Conservation (phyloP, 73 alveolate genomes). For the Paramecium caudatum region DNA sequence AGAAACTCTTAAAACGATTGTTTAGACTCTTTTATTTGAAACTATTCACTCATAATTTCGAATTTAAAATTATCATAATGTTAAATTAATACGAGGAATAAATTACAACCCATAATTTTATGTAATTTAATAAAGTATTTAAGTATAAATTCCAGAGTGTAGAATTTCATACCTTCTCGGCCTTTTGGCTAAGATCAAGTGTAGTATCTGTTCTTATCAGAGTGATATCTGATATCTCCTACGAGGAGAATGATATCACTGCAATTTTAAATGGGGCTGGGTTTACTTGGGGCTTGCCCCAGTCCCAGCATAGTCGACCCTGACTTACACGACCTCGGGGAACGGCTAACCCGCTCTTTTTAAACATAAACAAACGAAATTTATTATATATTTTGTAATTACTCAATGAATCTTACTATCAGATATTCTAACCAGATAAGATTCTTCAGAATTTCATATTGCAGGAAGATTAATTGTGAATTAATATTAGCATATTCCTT, state of each 20-base stretch:
- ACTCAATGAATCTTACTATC: no score
- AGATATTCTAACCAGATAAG: no score
- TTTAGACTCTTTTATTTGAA: slow-evolving; percentile 32
- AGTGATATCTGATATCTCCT: slow-evolving; percentile 90
- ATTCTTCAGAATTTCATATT: no score
- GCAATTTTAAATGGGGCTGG: slow-evolving; percentile 76
- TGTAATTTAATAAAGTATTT: no score
- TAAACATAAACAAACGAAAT: slow-evolving; percentile 67
- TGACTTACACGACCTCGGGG: slow-evolving; percentile 72
- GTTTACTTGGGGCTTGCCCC: slow-evolving; percentile 73
- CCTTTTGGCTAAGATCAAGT: slow-evolving; percentile 99
- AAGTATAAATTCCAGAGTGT: no score
- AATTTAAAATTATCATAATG: slow-evolving; percentile 17
- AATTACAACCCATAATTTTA: no score
- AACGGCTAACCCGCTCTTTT: slow-evolving; percentile 61
- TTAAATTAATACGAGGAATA: no score
- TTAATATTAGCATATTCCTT: no score
- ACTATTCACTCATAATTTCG: slow-evolving; percentile 28
- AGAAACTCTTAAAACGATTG: slow-evolving; percentile 22
- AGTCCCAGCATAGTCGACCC: slow-evolving; percentile 75
- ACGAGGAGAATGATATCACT: slow-evolving; percentile 71
- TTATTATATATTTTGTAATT: not conserved
- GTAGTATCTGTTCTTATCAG: slow-evolving; percentile 99
- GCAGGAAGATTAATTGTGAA: no score
- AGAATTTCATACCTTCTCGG: slow-evolving; percentile 99